Conservation (phyloP, 495 filamentous ascomycete species). For the Cercophora newfieldiana region DNA sequence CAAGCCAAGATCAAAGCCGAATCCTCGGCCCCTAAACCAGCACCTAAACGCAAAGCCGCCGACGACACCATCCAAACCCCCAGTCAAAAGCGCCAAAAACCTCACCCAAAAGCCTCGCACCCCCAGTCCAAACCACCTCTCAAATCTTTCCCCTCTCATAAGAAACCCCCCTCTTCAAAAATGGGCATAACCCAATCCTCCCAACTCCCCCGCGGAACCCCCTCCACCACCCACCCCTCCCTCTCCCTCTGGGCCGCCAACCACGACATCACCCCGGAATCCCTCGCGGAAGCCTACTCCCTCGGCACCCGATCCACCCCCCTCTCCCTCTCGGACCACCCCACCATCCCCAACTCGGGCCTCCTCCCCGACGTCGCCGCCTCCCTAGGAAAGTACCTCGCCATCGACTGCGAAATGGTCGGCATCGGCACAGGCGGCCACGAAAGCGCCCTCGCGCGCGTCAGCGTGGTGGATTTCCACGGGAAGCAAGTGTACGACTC, state of each 20-base stretch:
- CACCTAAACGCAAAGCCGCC: conserved; percentile 19
- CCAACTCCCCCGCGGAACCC: not conserved
- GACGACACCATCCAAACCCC: not conserved
- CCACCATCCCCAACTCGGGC: conserved; percentile 51
- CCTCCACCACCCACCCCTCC: conserved; percentile 36
- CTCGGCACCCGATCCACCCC: conserved; percentile 39
- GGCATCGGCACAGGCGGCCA: conserved; percentile 75
- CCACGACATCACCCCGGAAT: conserved; percentile 61
- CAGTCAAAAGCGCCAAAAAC: not conserved
- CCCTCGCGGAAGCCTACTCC: conserved; percentile 62
- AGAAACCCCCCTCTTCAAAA: not conserved
- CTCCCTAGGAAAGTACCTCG: conserved; percentile 76
- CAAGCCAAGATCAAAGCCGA: conserved; percentile 63
- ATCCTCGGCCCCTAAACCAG: conserved; percentile 30
- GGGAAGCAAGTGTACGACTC: conserved; percentile 88
- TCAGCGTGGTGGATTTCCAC: conserved; percentile 89
- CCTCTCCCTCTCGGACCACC: conserved; percentile 20
- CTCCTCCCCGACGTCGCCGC: conserved; percentile 45
- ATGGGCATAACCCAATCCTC: conserved; percentile 44
- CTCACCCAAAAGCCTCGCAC: not conserved
- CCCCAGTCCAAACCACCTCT: not conserved
- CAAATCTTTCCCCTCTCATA: conserved; percentile 9
- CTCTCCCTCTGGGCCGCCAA: conserved; percentile 50
- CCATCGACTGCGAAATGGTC: conserved; percentile 98
- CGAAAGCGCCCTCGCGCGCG: conserved; percentile 71